Base-by-base conservation (phyloP, 805 yeast genomes). In the Nakazawaea peltata region DNA sequence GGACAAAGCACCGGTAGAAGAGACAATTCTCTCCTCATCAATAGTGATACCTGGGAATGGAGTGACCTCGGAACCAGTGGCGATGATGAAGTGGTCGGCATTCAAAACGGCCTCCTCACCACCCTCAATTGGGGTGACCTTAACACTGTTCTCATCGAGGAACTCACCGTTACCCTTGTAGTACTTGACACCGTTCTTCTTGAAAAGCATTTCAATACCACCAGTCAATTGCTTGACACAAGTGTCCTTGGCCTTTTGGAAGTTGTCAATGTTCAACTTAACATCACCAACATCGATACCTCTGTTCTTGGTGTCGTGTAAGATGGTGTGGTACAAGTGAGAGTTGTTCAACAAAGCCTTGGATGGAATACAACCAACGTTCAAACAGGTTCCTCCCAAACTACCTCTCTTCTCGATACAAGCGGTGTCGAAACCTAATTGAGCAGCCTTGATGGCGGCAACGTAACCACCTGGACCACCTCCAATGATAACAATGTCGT, bases 381-480 rank as follows among this genome's bases (percentile, higher is more conserved):
- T 92, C 52, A 94, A 69, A 76, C 99, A 92, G 38, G 98, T 92
- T 54, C 99, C 99, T 44, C 99, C 99, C 44, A 94, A 74, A 30
- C 77, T 65, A 30, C 99, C 99, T 63, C 99, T 81, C 67, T 86
- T 87, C 63, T 92, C 99, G 47, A 92, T 69, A 74, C 98, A 92
- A 24, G 97, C 98, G 37, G 96, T 86, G 62, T 88, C 80, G 50
- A 70, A 73, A 28, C 97, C 97, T 42, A 88, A 71, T 69, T 92
- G 99, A 33, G 98, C 98, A 41, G 96, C 96, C 63, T 86, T 90
- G 61, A 92, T 92, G 53, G 99, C 98, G 37, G 97, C 97, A 50
- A 92, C 92, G 61, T 92, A 92, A 44, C 99, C 99, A 62, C 97
- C 99, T 48, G 99, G 99, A 41, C 99, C 99, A 51, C 97, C 97